Evolutionary conservation across 1,284 basidiomycete species (phyloP).

Genomic region (Rhizoctonia solani): DNA sequence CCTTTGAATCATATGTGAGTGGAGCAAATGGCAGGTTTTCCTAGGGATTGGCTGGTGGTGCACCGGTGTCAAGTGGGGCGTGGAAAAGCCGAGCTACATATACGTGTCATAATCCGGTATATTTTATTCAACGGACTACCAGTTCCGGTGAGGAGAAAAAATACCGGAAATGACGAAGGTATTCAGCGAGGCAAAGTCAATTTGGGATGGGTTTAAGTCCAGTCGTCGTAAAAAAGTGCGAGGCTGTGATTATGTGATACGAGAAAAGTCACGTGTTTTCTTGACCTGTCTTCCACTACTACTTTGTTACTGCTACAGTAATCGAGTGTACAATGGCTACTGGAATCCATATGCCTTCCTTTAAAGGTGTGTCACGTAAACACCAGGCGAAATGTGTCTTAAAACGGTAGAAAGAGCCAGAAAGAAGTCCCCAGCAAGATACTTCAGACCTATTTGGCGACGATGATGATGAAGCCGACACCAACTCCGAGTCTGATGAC

Average conservation of each 20-base stretch:
- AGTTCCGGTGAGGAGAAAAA: no score
- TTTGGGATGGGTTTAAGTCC: neutral
- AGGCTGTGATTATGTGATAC: neutral
- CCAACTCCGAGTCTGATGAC: constrained; percentile 28
- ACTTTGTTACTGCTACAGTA: constrained; percentile 6
- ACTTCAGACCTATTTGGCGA: constrained; percentile 25
- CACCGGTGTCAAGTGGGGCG: no score
- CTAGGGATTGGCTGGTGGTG: no score
- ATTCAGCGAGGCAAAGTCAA: no score
- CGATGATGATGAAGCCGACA: constrained; percentile 12
- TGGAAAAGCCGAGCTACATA: no score
- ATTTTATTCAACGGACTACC: no score
- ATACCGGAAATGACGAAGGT: no score
- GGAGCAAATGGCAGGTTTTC: no score
- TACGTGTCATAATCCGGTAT: no score
- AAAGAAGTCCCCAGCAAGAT: constrained; percentile 18
- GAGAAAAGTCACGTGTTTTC: constrained; percentile 23
- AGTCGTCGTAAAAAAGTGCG: neutral
- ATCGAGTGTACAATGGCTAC: constrained; percentile 26
- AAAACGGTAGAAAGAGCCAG: constrained; percentile 7
- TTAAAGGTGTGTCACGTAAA: constrained; percentile 20
- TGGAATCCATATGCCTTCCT: constrained; percentile 21
- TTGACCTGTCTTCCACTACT: neutral
- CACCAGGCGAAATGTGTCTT: neutral
- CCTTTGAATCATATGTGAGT: no score